Evolutionary conservation across 1,139 yeast genomes (phyloP).

Genomic region (Blastobotrys illinoisensis): DNA sequence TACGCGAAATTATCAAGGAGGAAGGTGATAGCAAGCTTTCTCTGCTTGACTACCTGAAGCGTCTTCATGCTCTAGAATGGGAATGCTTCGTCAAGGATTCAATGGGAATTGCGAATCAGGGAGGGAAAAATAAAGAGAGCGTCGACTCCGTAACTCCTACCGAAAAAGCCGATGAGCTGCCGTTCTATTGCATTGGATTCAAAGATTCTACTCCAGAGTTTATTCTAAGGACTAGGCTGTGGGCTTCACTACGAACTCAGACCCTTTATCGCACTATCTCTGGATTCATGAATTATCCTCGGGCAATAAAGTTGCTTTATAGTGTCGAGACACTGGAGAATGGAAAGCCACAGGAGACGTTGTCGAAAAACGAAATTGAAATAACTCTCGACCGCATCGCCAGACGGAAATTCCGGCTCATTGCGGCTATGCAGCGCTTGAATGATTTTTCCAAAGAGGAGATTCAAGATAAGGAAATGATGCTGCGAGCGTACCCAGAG

Average conservation of each 20-base stretch:
- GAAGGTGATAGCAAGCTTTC: slow-evolving; percentile 57
- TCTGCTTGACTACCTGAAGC: slow-evolving; percentile 66
- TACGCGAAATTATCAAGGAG: slow-evolving; percentile 65
- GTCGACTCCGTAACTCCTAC: slow-evolving; percentile 12
- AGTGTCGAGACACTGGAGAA: slow-evolving; percentile 47
- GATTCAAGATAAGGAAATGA: slow-evolving; percentile 47
- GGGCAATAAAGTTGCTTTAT: slow-evolving; percentile 62
- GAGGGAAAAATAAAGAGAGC: slow-evolving; percentile 14
- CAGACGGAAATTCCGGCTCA: slow-evolving; percentile 56
- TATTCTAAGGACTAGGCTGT: slow-evolving; percentile 63
- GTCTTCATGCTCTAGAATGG: slow-evolving; percentile 71
- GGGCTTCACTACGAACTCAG: slow-evolving; percentile 79
- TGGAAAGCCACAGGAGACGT: neutral
- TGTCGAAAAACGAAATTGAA: slow-evolving; percentile 4
- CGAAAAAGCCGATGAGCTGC: slow-evolving; percentile 43
- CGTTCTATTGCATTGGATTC: slow-evolving; percentile 68
- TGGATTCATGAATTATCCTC: slow-evolving; percentile 66
- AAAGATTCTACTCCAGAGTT: slow-evolving; percentile 56
- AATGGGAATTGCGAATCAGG: slow-evolving; percentile 16
- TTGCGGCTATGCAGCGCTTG: slow-evolving; percentile 69
- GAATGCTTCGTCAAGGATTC: slow-evolving; percentile 59
- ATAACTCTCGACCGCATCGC: slow-evolving; percentile 38
- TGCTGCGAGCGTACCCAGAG: slow-evolving; percentile 59
- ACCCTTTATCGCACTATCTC: slow-evolving; percentile 72
- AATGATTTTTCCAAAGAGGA: slow-evolving; percentile 49